Base-by-base conservation (phyloP, 768 basidiomycete genomes). In the Leccinum rimulosum region DNA sequence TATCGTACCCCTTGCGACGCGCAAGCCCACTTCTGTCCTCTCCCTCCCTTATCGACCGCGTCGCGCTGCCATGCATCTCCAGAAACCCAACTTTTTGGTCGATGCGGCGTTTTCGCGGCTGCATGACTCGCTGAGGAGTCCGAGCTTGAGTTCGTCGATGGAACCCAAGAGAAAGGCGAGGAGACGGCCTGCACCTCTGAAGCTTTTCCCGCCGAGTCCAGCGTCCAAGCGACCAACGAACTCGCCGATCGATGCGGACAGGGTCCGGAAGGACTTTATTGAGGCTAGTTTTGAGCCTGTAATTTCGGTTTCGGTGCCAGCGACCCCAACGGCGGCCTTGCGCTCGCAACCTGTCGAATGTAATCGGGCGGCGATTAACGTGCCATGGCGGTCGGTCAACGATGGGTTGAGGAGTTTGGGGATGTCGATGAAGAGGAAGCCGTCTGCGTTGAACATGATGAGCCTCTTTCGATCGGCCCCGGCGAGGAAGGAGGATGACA, bases 141-240 rank as follows among this genome's bases (percentile, higher is more conserved):
- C 38, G 64, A 55, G 10, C 57, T 51, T 52, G n/a, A 53, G 63
- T 14, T 56, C 65, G 22, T 28, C 66, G 4, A 47, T 36, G 31
- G 66, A 62, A 17, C 56, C 59, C 22, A 71, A 61, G 52, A 70
- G 70, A 30, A 75, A 73, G 57, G 68, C 70, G 15, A 72, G 78
- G 57, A 72, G 75, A 50, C 74, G 80, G 0, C 80, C 80, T 14
- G 73, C 77, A 3, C 80, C 80, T 0, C 73, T 81, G 61, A 75
- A 70, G 36, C 73, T 81, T 48, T 65, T 61, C 9, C 76, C 70
- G 6, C 71, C 70, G 9, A 68, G 66, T 61, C 74, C 71, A 0
- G 64, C 64, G 9, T 58, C 49, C 55, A 75, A 76, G 49, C 70
- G 68, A 40, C 72, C 74, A 11, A 69, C 69, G 40, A 74, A 77